Evolutionary conservation across 257 asterid genomes (phyloP).

Genomic region (Ehretia macrophylla): DNA sequence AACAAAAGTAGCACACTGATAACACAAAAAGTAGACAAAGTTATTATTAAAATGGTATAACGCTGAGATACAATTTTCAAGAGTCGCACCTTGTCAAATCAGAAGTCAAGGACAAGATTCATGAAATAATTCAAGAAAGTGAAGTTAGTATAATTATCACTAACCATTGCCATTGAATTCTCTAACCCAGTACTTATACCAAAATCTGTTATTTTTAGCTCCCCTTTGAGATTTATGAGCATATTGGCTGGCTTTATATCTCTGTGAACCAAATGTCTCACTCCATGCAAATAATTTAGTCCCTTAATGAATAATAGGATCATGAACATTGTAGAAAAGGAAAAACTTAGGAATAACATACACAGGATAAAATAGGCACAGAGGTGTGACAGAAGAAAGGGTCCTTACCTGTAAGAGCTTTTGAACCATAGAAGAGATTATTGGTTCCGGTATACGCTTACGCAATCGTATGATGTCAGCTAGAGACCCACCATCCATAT

Average conservation of each 20-base stretch:
- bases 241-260: conserved; percentile 98
- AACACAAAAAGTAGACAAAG: conserved; percentile 20
- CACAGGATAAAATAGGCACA: neutral
- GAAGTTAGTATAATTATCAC: conserved; percentile 18
- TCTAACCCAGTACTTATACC: conserved; percentile 98
- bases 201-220: conserved; percentile 96
- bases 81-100: too few species aligned
- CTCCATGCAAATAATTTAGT: conserved; percentile 88
- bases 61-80: too few species aligned
- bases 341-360: conserved; percentile 6
- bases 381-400: conserved; percentile 7
- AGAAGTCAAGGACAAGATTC: too few species aligned
- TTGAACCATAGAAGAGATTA: conserved; percentile 82
- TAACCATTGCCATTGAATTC: conserved; percentile 96
- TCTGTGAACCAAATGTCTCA: conserved; percentile 90
- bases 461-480: conserved; percentile 70
- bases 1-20: conserved; percentile 95
- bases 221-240: conserved; percentile 92
- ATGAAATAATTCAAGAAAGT: neutral
- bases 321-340: conserved; percentile 6
- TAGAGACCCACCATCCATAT: conserved; percentile 96
- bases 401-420: conserved; percentile 69
- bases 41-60: conserved; percentile 6
- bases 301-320: conserved; percentile 57
- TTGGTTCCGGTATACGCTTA: conserved; percentile 69